Conservation (phyloP, 129 eudicot species). For the Gnaphalium uliginosum region DNA sequence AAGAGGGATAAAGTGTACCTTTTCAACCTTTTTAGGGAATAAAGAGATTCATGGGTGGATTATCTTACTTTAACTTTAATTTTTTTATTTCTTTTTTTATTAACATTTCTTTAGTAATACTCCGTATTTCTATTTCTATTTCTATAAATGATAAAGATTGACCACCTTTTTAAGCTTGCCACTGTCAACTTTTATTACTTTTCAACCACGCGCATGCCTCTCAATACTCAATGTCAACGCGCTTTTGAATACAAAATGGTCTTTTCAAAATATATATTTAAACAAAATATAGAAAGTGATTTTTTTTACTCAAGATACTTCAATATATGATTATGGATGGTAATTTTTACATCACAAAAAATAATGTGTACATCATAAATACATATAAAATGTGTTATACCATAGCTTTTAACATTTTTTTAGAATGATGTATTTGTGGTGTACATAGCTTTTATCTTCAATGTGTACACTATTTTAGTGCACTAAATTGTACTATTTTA, state of each 20-base stretch:
- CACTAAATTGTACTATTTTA: too few species aligned
- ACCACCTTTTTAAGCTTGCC: slow-evolving; percentile 27
- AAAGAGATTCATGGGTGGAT: slow-evolving; percentile 32
- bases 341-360: too few species aligned
- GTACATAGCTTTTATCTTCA: too few species aligned
- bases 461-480: too few species aligned
- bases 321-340: too few species aligned
- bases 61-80: slow-evolving; percentile 13
- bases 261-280: too few species aligned
- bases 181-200: slow-evolving; percentile 6
- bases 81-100: neutral
- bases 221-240: slow-evolving; percentile 14
- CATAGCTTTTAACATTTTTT: too few species aligned
- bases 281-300: too few species aligned
- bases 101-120: neutral
- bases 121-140: neutral
- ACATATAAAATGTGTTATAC: too few species aligned
- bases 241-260: neutral
- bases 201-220: slow-evolving; percentile 25
- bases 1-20: slow-evolving; percentile 20
- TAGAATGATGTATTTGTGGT: too few species aligned
- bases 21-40: slow-evolving; percentile 26
- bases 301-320: too few species aligned
- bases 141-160: slow-evolving; percentile 28
- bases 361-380: too few species aligned